Conservation (phyloP, 495 filamentous ascomycete genomes). For the Neurospora sp. region DNA sequence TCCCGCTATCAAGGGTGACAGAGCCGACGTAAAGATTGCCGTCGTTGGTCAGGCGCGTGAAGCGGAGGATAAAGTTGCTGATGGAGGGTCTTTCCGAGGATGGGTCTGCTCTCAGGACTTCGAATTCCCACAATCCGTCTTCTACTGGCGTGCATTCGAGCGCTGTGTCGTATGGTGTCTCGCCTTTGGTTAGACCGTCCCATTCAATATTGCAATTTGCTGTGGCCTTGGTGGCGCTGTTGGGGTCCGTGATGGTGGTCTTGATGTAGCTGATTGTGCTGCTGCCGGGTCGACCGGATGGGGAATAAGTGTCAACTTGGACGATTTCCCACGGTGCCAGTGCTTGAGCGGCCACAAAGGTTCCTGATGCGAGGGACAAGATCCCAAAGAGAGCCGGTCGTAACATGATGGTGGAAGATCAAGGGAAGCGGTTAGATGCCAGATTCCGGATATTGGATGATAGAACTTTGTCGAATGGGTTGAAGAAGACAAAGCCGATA, state of each 20-base stretch:
- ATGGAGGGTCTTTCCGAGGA: neutral
- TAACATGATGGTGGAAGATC: neutral
- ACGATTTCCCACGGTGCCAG: slow-evolving; percentile 2
- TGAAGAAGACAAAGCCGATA: too few species aligned
- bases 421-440: neutral
- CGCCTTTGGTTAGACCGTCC: neutral
- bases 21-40: neutral
- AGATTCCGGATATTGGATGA: neutral
- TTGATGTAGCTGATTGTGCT: neutral
- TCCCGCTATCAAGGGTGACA: neutral
- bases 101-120: neutral
- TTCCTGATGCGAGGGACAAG: neutral
- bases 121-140: neutral
- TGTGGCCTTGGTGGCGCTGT: neutral
- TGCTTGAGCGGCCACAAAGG: neutral
- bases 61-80: neutral
- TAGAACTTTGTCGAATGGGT: neutral
- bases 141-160: neutral
- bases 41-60: neutral
- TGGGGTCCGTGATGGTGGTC: slow-evolving; percentile 2
- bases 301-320: slow-evolving; percentile 1
- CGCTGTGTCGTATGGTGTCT: neutral
- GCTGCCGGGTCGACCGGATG: slow-evolving; percentile 1
- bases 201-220: neutral
- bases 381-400: neutral